phyloP scores from a whole-genome alignment of 2,329 filamentous ascomycete species.

The Emericellopsis atlantica region DNA sequence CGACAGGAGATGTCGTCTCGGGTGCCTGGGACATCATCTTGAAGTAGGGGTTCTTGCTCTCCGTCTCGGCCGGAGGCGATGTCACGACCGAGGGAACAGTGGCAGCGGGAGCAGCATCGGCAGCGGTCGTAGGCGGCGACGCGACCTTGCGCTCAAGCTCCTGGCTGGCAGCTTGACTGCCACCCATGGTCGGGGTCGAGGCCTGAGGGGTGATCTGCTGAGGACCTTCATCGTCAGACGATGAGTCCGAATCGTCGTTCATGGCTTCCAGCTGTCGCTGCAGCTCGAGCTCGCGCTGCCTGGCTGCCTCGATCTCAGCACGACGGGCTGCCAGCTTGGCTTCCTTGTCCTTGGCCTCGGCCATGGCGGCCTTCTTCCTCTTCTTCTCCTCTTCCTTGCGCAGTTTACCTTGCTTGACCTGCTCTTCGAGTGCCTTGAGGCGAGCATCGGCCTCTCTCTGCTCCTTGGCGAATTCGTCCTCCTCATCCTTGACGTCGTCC shows the following conservation, averaged over 20 bases:
- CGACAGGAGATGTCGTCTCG: conserved; percentile 33
- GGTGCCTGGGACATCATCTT: conserved; percentile 68
- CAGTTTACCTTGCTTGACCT: conserved; percentile 84
- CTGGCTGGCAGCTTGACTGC: conserved; percentile 38
- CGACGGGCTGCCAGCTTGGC: conserved; percentile 70
- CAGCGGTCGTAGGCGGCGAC: conserved; percentile 38
- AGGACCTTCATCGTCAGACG: conserved; percentile 52
- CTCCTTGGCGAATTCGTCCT: conserved; percentile 70
- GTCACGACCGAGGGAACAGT: conserved; percentile 38
- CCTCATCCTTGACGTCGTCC: conserved; percentile 59
- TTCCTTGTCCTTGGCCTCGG: conserved; percentile 82
- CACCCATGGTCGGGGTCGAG: conserved; percentile 42
- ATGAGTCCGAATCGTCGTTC: conserved; percentile 59
- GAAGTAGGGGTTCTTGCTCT: conserved; percentile 93
- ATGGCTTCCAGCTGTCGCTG: conserved; percentile 72
- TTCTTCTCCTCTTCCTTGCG: conserved; percentile 96
- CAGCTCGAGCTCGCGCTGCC: conserved; percentile 80
- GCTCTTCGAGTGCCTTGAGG: conserved; percentile 81
- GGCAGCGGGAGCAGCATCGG: conserved; percentile 33
- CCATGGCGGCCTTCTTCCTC: conserved; percentile 75
- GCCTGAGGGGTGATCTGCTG: conserved; percentile 53
- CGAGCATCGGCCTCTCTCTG: conserved; percentile 71
- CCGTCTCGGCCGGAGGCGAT: conserved; percentile 47
- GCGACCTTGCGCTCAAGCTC: conserved; percentile 40
- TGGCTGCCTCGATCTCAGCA: conserved; percentile 84